These are phyloP conservation scores for Acer saccharum DNA, from an alignment of 345 rosid genomes.

Conservation along the genomic window DNA sequence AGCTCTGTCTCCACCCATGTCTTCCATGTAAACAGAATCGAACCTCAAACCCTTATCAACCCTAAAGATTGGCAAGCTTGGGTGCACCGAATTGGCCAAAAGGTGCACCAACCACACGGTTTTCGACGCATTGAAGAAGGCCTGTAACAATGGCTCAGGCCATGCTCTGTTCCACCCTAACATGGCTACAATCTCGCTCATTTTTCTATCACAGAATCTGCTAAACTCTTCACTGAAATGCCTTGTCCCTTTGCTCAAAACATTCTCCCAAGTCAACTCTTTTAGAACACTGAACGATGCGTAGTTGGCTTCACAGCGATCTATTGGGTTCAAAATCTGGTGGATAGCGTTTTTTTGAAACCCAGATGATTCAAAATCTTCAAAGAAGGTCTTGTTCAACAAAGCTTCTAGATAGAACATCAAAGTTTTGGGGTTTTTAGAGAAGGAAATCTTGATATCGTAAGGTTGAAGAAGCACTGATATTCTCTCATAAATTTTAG, in stretches of 20 bases:
- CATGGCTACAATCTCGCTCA: slow-evolving; percentile 86
- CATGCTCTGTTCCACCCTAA: slow-evolving; percentile 84
- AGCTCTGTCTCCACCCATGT: slow-evolving; percentile 63
- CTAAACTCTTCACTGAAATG: slow-evolving; percentile 92
- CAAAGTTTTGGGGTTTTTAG: slow-evolving; percentile 60
- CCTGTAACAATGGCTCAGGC: slow-evolving; percentile 82
- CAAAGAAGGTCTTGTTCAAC: slow-evolving; percentile 73
- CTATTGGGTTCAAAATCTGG: slow-evolving; percentile 73
- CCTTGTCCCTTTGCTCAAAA: slow-evolving; percentile 75
- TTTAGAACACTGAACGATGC: slow-evolving; percentile 55
- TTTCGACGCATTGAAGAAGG: slow-evolving; percentile 86
- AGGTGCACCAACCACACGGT: slow-evolving; percentile 87
- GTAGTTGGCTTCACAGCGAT: slow-evolving; percentile 68
- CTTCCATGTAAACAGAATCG: slow-evolving; percentile 86
- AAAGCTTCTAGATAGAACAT: slow-evolving; percentile 70
- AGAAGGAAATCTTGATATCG: slow-evolving; percentile 59
- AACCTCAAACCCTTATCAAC: slow-evolving; percentile 64
- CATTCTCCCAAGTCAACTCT: slow-evolving; percentile 86
- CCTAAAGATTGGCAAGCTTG: slow-evolving; percentile 70
- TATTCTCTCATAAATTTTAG: slow-evolving; percentile 57
- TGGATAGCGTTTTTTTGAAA: slow-evolving; percentile 56
- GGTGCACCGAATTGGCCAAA: slow-evolving; percentile 91
- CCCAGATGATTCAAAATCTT: slow-evolving; percentile 82
- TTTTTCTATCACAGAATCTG: slow-evolving; percentile 82
- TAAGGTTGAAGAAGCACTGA: slow-evolving; percentile 73